A percentile compares a stretch with the other conserved stretches of the same genome.
Evolutionary conservation across 768 basidiomycete species (phyloP).

Genomic region (Pleurotus pulmonarius): DNA sequence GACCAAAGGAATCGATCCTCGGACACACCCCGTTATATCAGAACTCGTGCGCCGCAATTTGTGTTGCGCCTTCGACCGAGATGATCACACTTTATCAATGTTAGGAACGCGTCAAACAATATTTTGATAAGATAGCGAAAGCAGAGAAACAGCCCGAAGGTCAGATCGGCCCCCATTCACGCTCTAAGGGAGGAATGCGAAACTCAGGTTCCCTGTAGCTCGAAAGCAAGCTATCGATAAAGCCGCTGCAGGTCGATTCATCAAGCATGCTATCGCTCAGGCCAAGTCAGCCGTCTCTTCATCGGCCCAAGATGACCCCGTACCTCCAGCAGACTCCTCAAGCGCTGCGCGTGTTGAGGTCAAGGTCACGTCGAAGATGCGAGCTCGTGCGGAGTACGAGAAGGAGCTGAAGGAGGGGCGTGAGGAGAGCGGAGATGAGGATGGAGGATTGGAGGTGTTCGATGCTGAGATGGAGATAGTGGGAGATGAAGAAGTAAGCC

Average conservation of each 20-base stretch:
- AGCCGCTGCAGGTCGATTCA: conserved; percentile 76
- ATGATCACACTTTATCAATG: too few species aligned
- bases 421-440: conserved; percentile 37
- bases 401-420: conserved; percentile 49
- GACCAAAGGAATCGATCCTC: conserved; percentile 75
- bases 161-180: conserved; percentile 22
- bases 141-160: conserved; percentile 68
- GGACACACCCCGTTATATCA: conserved; percentile 68
- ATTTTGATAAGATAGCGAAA: conserved; percentile 78
- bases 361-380: conserved; percentile 71
- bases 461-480: conserved; percentile 16
- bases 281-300: conserved; percentile 37
- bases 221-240: conserved; percentile 63
- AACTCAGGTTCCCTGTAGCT: conserved; percentile 15
- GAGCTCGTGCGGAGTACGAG: conserved; percentile 63
- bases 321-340: background rate
- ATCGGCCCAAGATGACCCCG: conserved; percentile 24
- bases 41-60: conserved; percentile 50
- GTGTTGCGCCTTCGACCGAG: too few species aligned
- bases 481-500: conserved; percentile 13
- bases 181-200: background rate
- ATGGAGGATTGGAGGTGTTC: conserved; percentile 29
- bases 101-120: conserved; percentile 74
- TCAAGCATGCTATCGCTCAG: conserved; percentile 77
- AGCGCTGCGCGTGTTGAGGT: conserved; percentile 32